Base-by-base conservation (phyloP, 75 land plant genomes). In the Sequoia sempervirens region DNA sequence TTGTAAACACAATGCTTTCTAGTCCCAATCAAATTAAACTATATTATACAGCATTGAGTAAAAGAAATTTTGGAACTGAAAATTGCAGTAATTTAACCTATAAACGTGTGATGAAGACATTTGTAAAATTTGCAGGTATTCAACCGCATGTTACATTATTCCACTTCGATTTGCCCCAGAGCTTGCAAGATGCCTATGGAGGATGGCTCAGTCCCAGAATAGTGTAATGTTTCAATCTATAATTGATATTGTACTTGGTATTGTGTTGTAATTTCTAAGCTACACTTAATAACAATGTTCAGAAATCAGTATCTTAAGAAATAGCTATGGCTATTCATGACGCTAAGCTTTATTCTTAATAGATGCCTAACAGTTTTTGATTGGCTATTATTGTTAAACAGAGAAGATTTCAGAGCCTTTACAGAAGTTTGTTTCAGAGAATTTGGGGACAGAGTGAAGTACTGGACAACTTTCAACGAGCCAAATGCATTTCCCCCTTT, bases 151-250 rank as follows among this genome's bases (percentile, higher is more conserved):
- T 91, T 41, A 88, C 91, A 1, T 79, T 95, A 28, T 72, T 69
- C 68, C 91, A 94, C 74, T 80, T 47, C 61, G 94, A 94, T 82
- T 81, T 88, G 8, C 95, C 95, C 13, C 93, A 91, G 72, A 90
- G 82, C 50, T 87, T 95, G 46, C 89, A 93, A 85, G 93, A 93
- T 81, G 88, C 91, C 45, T 91, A 93, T 83, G 91, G 86, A 46
- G 96, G 53, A 50, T 50, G 53, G 53, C 53, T 50, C 14, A 50
- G 53, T 13, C 53, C 53, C 13, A 50, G 15, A 50, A 50, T 50
- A 50, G 14, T 50, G 53, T 50, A 50, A 12, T 12, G 53, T 50
- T 13, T 50, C 53, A 12, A 50, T 12, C 53, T 50, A 50, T 50
- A 50, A 50, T 12, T 12, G 53, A 47, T 12, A 10, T 47, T 47